Base-by-base conservation (phyloP, 1,139 yeast genomes). In the Groenewaldozyma sp. region DNA sequence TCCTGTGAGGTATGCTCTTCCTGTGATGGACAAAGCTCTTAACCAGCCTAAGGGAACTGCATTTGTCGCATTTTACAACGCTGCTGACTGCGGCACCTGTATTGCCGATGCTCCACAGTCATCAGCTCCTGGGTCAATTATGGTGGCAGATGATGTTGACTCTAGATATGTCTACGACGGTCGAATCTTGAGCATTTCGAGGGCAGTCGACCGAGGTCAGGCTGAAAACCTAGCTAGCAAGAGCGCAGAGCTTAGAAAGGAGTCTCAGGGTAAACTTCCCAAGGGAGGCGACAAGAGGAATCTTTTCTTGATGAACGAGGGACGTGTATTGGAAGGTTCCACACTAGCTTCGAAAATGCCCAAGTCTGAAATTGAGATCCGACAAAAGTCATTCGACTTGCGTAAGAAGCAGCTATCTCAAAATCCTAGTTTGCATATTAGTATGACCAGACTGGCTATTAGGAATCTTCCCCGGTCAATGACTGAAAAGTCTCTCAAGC, bases 21-120 rank as follows among this genome's bases (percentile, higher is more conserved):
- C 97, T 0, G 98, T 93, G 9, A 70, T 80, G 49, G 99, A 93
- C 57, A 82, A 71, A 55, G 80, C 70, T 42, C 79, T 95, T 2
- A 94, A 94, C 3, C 67, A 84, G 44, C 87, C 98, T 9, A 83
- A 73, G 58, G 99, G 99, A 42, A 82, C 95, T 1, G 99, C 96
- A 0, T 91, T 91, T 58, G 95, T 91, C 34, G 95, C 95, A 0
- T 91, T 91, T 58, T 62, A 59, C 40, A 67, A 71, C 26, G 76
- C 74, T 45, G 76, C 70, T 3, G 75, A 83, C 2, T 83, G 76
- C 53, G 68, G 70, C 24, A 71, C 72, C 40, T 91, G 97, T 63
- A 62, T 88, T 31, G 70, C 70, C 3, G 71, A 76, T 52, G 95
- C 97, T 0, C 97, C 97, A 26, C 71, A 74, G 24, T 71, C 76